Conservation (phyloP, 2,329 filamentous ascomycete genomes). For the Monosporascus sp. region DNA sequence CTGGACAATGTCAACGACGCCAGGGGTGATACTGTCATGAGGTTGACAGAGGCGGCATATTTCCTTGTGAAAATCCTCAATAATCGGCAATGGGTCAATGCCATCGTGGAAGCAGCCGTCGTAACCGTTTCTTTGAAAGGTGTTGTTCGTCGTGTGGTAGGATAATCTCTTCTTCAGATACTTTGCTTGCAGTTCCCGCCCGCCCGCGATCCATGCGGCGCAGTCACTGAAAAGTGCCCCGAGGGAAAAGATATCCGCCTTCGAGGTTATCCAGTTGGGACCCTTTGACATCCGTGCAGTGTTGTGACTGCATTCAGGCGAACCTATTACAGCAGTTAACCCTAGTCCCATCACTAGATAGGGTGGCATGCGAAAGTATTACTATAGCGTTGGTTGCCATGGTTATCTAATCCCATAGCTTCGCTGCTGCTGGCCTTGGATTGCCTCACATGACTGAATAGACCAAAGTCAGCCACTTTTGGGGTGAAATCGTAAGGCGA, state of each 20-base stretch:
- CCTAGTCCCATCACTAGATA: background rate
- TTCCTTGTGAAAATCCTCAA: conserved; percentile 8
- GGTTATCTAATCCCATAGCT: conserved; percentile 7
- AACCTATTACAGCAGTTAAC: conserved; percentile 3
- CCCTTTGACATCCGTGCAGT: conserved; percentile 4
- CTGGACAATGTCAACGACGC: conserved; percentile 10
- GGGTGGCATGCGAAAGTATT: background rate
- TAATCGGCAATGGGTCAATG: background rate
- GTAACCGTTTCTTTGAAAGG: conserved; percentile 4
- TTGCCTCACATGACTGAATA: conserved; percentile 7
- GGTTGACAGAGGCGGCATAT: conserved; percentile 7
- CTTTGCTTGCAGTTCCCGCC: conserved; percentile 1
- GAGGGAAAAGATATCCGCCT: conserved; percentile 13
- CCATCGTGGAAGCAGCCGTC: conserved; percentile 14
- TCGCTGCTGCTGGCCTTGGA: conserved; percentile 4
- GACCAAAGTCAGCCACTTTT: conserved; percentile 16
- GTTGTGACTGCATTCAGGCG: conserved; percentile 9
- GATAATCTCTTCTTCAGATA: conserved; percentile 7
- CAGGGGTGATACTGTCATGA: conserved; percentile 8
- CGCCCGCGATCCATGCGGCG: conserved; percentile 11
- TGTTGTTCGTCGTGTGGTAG: conserved; percentile 1
- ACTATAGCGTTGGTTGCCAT: conserved; percentile 12
- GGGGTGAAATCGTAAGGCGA: conserved; percentile 13
- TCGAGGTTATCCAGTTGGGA: conserved; percentile 4
- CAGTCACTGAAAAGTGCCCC: conserved; percentile 11